Percentiles rank a stretch among this genome's conserved stretches.
phyloP scores from a whole-genome alignment of 192 early-diverging fungal genomes.

The Allomyces macrogynus region DNA sequence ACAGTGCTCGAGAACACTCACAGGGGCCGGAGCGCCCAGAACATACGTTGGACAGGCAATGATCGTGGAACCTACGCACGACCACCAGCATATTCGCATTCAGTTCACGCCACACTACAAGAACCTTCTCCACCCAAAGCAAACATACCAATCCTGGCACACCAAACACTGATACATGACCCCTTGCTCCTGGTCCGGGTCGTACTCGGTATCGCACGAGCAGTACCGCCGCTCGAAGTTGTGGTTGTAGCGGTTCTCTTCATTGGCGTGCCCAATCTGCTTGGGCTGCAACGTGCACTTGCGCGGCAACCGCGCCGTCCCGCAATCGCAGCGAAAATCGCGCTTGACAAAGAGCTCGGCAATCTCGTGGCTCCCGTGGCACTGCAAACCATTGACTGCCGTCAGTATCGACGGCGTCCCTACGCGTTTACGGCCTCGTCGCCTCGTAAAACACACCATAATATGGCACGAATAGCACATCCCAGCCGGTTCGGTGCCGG shows the following conservation, averaged over 20 bases:
- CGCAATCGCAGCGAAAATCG: constrained; percentile 78
- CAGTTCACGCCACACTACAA: no score
- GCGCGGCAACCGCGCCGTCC: constrained; percentile 28
- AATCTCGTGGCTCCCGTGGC: constrained; percentile 48
- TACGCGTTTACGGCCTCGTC: not conserved
- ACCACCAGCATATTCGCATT: no score
- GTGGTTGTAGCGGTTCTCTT: constrained; percentile 57
- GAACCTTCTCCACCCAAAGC: no score
- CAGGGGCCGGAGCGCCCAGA: not conserved
- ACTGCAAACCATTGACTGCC: constrained; percentile 6
- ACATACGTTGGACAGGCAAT: constrained; percentile 14
- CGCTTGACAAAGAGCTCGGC: constrained; percentile 73
- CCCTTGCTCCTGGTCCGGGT: constrained; percentile 45
- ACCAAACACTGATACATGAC: constrained; percentile 69
- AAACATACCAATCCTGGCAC: constrained; percentile 57
- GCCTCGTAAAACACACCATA: constrained; percentile 20
- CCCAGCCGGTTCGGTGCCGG: constrained; percentile 16
- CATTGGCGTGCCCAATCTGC: constrained; percentile 21
- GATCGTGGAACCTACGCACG: constrained; percentile 33
- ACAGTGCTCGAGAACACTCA: not conserved
- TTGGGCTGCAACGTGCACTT: constrained; percentile 24
- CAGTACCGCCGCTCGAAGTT: constrained; percentile 73
- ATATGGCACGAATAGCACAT: constrained; percentile 66
- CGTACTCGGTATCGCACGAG: constrained; percentile 59
- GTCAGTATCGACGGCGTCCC: not conserved